Percentiles rank a stretch among this genome's conserved stretches.
Evolutionary conservation across 2,329 filamentous ascomycete genomes (phyloP).

Genomic region (Neocatenulostroma microsporum): DNA sequence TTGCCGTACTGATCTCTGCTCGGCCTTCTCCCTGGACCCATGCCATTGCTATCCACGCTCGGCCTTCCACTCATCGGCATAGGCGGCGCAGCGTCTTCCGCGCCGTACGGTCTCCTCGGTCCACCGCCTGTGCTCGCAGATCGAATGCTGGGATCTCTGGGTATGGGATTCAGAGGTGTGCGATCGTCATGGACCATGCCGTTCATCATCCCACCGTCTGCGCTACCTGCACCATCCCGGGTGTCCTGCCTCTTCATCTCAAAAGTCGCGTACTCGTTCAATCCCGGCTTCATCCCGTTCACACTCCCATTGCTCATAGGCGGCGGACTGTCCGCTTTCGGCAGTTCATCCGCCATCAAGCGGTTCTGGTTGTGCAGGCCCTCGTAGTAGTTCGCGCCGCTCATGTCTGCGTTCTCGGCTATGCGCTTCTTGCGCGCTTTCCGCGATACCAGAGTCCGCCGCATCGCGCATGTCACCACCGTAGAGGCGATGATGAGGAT

Average conservation of each 20-base stretch:
- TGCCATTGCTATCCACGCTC: constrained; percentile 24
- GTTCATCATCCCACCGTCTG: constrained; percentile 25
- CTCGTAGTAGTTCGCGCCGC: constrained; percentile 78
- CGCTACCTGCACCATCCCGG: constrained; percentile 28
- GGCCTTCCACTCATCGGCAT: constrained; percentile 28
- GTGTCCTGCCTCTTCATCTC: constrained; percentile 53
- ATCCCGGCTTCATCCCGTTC: constrained; percentile 42
- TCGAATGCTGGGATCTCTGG: constrained; percentile 52
- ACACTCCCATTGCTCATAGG: constrained; percentile 48
- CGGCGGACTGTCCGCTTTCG: constrained; percentile 48
- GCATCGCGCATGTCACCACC: constrained; percentile 89
- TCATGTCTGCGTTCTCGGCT: constrained; percentile 94
- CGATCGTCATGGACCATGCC: constrained; percentile 59
- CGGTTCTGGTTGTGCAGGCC: constrained; percentile 36
- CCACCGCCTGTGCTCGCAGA: constrained; percentile 29
- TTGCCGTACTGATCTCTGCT: constrained; percentile 60
- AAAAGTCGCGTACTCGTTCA: constrained; percentile 54
- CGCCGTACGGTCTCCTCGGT: constrained; percentile 28
- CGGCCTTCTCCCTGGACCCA: constrained; percentile 26
- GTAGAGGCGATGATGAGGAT: constrained; percentile 74
- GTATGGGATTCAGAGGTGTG: constrained; percentile 57
- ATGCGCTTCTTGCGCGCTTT: constrained; percentile 91
- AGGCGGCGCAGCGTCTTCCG: constrained; percentile 35
- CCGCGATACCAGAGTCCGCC: constrained; percentile 78
- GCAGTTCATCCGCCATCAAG: constrained; percentile 27